Evolutionary conservation across 805 yeast genomes (phyloP).

Genomic region (Blastobotrys mokoenaii): DNA sequence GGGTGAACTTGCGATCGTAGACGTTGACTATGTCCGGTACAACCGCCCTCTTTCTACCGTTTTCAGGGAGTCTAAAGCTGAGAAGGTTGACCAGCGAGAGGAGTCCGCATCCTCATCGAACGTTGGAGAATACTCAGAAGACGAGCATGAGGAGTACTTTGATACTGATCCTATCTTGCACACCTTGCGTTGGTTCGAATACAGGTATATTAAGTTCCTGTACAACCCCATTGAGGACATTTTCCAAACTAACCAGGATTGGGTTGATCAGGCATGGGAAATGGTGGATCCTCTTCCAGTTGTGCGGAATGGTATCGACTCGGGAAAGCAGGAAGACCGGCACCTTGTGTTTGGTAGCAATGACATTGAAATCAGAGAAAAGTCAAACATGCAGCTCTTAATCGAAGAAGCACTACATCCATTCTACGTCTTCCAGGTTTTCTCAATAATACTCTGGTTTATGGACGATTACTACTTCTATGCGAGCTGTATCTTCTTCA

Average conservation of each 20-base stretch:
- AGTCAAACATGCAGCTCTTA: conserved; percentile 53
- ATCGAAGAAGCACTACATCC: conserved; percentile 91
- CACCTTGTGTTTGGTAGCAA: conserved; percentile 69
- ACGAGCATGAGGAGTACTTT: conserved; percentile 17
- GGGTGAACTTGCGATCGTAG: conserved; percentile 67
- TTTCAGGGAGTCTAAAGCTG: conserved; percentile 30
- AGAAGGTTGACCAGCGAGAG: conserved; percentile 2
- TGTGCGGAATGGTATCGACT: conserved; percentile 55
- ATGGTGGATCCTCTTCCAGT: conserved; percentile 31
- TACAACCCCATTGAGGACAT: conserved; percentile 85
- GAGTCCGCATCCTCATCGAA: background rate
- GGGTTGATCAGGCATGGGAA: conserved; percentile 81
- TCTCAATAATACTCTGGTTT: conserved; percentile 85
- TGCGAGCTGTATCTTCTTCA: conserved; percentile 83
- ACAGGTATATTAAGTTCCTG: conserved; percentile 73
- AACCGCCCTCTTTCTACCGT: conserved; percentile 66
- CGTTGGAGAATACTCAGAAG: background rate
- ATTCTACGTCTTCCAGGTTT: conserved; percentile 88
- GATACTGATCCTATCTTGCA: conserved; percentile 63
- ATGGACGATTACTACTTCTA: conserved; percentile 89
- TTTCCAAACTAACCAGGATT: conserved; percentile 71
- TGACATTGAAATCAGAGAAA: conserved; percentile 66
- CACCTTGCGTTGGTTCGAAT: conserved; percentile 59
- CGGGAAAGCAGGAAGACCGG: conserved; percentile 61
- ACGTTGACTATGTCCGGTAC: conserved; percentile 52